Base-by-base conservation (phyloP, 2,329 filamentous ascomycete species). In the Ophiocordyceps camponoti-floridani region DNA sequence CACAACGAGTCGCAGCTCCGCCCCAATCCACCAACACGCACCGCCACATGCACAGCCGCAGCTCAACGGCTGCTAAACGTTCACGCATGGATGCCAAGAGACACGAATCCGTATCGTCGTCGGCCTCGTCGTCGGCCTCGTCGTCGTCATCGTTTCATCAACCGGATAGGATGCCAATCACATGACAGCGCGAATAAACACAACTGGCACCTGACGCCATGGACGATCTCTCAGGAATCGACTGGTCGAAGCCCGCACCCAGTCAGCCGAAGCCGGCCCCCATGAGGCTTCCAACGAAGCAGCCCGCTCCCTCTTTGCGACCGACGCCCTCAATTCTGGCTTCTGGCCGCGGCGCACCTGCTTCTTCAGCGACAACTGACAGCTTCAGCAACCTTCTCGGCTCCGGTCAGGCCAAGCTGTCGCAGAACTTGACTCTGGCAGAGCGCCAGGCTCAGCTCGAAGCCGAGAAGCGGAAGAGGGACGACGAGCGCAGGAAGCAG, bases 311-410 rank as follows among this genome's bases (percentile, higher is more conserved):
- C 42, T 62, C 70, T 4, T 61, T 79, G 46, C 73, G 67, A 47
- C 71, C 73, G 51, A 73, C 69, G 46, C 70, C 72, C 33, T 23
- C 23, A 5, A 23, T 5, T 23, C 23, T 23, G 23, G 23, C 23
- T 5, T 23, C 23, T 23, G 23, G 23, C 23, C 23, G 23, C 5
- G 23, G 3, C 23, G 23, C 23, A 5, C 23, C 23, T 23, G 23
- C 23, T 23, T 5, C 23, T 3, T 23, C 23, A 23, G 3, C 23
- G 3, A 23, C 23, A 6, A 63, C 71, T 42, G 84, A 91, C 57
- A 86, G 81, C 65, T 91, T 91, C 63, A 83, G 84, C 55, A 82
- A 79, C 54, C 67, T 91, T 44, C 69, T 87, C 48, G 77, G 72
- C 51, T 77, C 82, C 54, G 60, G 59, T 14, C 52, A 58, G 6